Evolutionary conservation across 2,329 filamentous ascomycete genomes (phyloP).

Genomic region (Diatrype stigma): DNA sequence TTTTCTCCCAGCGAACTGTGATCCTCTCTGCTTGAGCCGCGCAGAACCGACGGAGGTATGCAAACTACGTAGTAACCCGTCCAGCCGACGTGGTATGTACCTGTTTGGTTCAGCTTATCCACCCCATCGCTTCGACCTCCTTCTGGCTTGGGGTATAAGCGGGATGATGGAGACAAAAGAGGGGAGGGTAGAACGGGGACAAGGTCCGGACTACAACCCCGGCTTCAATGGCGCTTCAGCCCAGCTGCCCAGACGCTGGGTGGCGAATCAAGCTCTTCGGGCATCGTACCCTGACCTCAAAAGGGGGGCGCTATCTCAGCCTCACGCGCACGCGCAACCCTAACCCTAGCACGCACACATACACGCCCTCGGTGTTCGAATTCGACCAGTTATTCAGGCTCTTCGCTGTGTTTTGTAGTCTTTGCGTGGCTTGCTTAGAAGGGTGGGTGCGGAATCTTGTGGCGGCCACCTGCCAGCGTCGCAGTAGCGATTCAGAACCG

Average conservation of each 20-base stretch:
- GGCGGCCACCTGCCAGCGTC: background rate
- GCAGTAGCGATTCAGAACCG: background rate
- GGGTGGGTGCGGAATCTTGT: background rate
- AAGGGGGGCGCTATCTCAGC: background rate
- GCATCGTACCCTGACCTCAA: background rate
- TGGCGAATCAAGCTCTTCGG: background rate
- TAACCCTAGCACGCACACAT: background rate
- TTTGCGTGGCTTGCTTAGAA: background rate
- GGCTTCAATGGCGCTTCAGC: background rate
- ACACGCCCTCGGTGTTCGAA: too few relatives aligned
- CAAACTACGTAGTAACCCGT: too few relatives aligned
- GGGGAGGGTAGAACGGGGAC: background rate
- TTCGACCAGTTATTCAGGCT: too few relatives aligned
- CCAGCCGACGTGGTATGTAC: too few relatives aligned
- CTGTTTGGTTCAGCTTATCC: too few relatives aligned
- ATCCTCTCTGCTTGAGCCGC: too few relatives aligned
- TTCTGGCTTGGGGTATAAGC: background rate
- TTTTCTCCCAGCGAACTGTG: too few relatives aligned
- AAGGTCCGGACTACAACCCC: background rate
- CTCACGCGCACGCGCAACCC: background rate
- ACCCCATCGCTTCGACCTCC: too few relatives aligned
- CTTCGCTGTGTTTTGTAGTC: background rate
- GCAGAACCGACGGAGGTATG: too few relatives aligned
- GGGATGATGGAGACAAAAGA: background rate
- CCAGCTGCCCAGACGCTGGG: background rate